Evolutionary conservation across 768 basidiomycete genomes (phyloP).

Genomic region (Lactarius hengduanensis): DNA sequence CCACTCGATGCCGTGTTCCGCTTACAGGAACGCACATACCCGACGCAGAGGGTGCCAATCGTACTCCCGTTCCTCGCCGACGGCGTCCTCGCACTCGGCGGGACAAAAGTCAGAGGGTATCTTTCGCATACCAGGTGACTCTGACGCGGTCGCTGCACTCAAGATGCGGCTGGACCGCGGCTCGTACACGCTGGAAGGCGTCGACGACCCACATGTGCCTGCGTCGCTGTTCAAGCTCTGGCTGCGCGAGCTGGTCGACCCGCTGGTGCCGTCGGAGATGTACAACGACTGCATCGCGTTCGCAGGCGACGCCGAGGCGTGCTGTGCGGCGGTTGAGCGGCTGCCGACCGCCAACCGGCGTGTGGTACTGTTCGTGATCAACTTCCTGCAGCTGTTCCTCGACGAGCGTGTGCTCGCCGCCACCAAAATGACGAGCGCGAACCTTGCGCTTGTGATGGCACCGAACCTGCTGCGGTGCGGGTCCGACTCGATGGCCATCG

Average conservation of each 20-base stretch:
- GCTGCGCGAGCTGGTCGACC: constrained; percentile 89
- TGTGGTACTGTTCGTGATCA: constrained; percentile 84
- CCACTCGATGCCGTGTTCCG: constrained; percentile 80
- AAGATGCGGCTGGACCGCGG: constrained; percentile 89
- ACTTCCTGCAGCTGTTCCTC: constrained; percentile 87
- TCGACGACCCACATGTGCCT: constrained; percentile 88
- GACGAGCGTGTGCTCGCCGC: constrained; percentile 66
- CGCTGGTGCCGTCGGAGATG: constrained; percentile 86
- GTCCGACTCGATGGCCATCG: constrained; percentile 83
- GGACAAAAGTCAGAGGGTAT: constrained; percentile 85
- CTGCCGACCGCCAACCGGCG: constrained; percentile 85
- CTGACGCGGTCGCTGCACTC: constrained; percentile 82
- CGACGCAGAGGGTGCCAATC: constrained; percentile 81
- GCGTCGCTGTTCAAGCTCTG: constrained; percentile 91
- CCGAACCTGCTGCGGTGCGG: constrained; percentile 86
- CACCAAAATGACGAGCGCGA: constrained; percentile 90
- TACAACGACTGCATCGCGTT: constrained; percentile 86
- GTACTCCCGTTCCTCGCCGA: constrained; percentile 93
- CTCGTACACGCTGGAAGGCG: constrained; percentile 84
- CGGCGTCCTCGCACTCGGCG: constrained; percentile 86
- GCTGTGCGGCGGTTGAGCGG: constrained; percentile 69
- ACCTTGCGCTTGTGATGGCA: constrained; percentile 88
- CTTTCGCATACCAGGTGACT: constrained; percentile 90
- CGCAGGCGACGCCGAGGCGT: constrained; percentile 63
- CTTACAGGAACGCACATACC: constrained; percentile 84